These are phyloP conservation scores for Phytopythium chamaehyphon DNA, from an alignment of 352 stramenopile genomes.

Conservation along the genomic window DNA sequence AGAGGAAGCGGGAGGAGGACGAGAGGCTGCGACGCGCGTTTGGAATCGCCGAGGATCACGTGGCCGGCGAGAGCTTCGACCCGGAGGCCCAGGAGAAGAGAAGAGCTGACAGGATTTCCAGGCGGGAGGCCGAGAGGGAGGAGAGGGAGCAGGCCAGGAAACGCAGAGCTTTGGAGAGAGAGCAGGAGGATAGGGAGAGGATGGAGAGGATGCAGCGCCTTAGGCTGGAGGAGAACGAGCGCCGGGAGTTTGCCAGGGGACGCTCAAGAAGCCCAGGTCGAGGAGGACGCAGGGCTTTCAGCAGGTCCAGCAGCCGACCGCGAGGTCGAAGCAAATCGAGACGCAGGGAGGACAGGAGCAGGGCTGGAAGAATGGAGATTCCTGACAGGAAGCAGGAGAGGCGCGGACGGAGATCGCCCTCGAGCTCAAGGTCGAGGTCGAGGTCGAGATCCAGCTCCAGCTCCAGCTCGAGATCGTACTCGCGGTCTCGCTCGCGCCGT, in stretches of 20 bases:
- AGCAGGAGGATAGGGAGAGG: conserved; percentile 37
- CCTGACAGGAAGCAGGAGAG: too few species aligned
- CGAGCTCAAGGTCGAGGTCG: conserved; percentile 10
- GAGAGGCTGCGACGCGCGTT: conserved; percentile 66
- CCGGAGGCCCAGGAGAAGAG: conserved; percentile 63
- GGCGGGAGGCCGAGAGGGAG: conserved; percentile 40
- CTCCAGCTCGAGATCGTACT: conserved; percentile 16
- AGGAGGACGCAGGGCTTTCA: too few species aligned
- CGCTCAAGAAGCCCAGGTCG: too few species aligned
- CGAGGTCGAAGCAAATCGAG: conserved; percentile 6
- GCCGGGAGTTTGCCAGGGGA: too few species aligned
- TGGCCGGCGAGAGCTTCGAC: conserved; percentile 76
- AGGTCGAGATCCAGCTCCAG: too few species aligned
- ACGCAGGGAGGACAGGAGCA: conserved; percentile 1
- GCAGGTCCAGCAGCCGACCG: conserved; percentile 18
- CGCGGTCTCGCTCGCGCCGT: conserved; percentile 10
- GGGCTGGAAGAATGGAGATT: too few species aligned
- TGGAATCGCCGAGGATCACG: conserved; percentile 64
- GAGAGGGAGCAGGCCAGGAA: conserved; percentile 36
- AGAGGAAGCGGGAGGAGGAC: conserved; percentile 68
- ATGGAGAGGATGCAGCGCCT: conserved; percentile 30
- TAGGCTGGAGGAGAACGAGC: too few species aligned
- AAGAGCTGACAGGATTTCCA: conserved; percentile 41
- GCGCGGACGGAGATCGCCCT: conserved; percentile 6
- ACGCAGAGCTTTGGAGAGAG: too few species aligned